phyloP scores from a whole-genome alignment of 495 filamentous ascomycete species.

The Podospora tetraspora region DNA sequence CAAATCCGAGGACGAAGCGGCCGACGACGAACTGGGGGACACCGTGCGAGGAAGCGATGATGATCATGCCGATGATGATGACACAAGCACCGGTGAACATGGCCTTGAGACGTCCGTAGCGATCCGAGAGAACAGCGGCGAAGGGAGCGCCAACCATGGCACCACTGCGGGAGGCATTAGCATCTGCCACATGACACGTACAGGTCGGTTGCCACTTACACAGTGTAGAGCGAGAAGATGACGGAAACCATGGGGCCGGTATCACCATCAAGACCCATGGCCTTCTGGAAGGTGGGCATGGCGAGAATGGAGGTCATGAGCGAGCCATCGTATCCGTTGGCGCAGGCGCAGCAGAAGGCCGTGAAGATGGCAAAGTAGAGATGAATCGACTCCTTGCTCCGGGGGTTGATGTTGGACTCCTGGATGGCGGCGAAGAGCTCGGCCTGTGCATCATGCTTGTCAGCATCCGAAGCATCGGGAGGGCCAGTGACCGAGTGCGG shows the following conservation, averaged over 20 bases:
- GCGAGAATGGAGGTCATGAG: slow-evolving; percentile 42
- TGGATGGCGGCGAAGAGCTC: slow-evolving; percentile 54
- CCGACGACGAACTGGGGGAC: slow-evolving; percentile 44
- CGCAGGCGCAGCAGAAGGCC: slow-evolving; percentile 48
- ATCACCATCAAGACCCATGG: slow-evolving; percentile 30
- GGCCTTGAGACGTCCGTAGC: slow-evolving; percentile 35
- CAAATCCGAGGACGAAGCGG: slow-evolving; percentile 49
- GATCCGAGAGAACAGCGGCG: slow-evolving; percentile 42
- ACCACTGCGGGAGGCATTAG: slow-evolving; percentile 27
- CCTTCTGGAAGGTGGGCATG: slow-evolving; percentile 37
- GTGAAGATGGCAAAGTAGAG: slow-evolving; percentile 48
- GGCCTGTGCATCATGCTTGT: slow-evolving; percentile 36
- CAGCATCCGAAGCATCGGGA: not conserved
- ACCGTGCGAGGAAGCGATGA: slow-evolving; percentile 33
- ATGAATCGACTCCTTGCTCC: slow-evolving; percentile 50
- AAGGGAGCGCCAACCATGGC: slow-evolving; percentile 44
- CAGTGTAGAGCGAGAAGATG: slow-evolving; percentile 46
- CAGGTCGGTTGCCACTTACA: slow-evolving; percentile 28
- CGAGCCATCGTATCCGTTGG: slow-evolving; percentile 48
- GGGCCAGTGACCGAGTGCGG: not conserved
- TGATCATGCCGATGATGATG: slow-evolving; percentile 48
- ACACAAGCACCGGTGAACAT: slow-evolving; percentile 48
- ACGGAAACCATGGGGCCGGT: slow-evolving; percentile 35
- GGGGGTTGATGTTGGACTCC: slow-evolving; percentile 50
- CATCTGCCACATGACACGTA: not conserved